These are phyloP conservation scores for Fusarium sublunatum DNA, from an alignment of 2,329 filamentous ascomycete species.

Conservation along the genomic window DNA sequence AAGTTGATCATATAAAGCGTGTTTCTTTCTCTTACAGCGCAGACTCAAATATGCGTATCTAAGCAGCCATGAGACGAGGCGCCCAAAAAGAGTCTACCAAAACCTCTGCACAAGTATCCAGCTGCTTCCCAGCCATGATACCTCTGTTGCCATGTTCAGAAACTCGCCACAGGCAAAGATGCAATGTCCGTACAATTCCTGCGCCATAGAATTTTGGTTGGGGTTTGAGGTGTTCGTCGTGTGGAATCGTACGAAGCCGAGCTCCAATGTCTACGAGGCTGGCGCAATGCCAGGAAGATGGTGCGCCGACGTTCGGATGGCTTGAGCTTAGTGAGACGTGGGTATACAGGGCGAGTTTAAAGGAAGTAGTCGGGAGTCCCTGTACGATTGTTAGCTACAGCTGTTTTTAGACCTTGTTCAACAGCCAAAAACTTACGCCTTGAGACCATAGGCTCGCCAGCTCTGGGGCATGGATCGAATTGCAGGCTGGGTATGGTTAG, in stretches of 20 bases:
- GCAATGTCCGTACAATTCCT: slow-evolving; percentile 39
- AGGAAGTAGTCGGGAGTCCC: slow-evolving; percentile 98
- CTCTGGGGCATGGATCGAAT: slow-evolving; percentile 97
- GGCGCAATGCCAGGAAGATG: slow-evolving; percentile 28
- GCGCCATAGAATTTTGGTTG: slow-evolving; percentile 31
- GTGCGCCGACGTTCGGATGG: slow-evolving; percentile 27
- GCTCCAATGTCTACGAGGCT: slow-evolving; percentile 35
- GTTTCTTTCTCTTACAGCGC: slow-evolving; percentile 42
- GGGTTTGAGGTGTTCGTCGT: slow-evolving; percentile 34
- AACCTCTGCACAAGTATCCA: slow-evolving; percentile 31
- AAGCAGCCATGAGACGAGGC: slow-evolving; percentile 40
- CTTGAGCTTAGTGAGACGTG: slow-evolving; percentile 42
- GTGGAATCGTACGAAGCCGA: slow-evolving; percentile 48
- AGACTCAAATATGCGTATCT: slow-evolving; percentile 47
- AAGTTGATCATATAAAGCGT: slow-evolving; percentile 38
- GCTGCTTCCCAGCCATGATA: slow-evolving; percentile 19
- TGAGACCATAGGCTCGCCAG: slow-evolving; percentile 98
- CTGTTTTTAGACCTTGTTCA: neutral
- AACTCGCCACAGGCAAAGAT: slow-evolving; percentile 37
- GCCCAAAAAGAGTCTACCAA: slow-evolving; percentile 28
- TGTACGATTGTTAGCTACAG: slow-evolving; percentile 48
- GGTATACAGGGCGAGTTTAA: slow-evolving; percentile 62
- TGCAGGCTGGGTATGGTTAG: slow-evolving; percentile 76
- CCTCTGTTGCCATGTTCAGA: slow-evolving; percentile 27
- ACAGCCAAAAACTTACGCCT: slow-evolving; percentile 69